Evolutionary conservation across 2,329 filamentous ascomycete species (phyloP).

Genomic region (Chaetomium sp.): DNA sequence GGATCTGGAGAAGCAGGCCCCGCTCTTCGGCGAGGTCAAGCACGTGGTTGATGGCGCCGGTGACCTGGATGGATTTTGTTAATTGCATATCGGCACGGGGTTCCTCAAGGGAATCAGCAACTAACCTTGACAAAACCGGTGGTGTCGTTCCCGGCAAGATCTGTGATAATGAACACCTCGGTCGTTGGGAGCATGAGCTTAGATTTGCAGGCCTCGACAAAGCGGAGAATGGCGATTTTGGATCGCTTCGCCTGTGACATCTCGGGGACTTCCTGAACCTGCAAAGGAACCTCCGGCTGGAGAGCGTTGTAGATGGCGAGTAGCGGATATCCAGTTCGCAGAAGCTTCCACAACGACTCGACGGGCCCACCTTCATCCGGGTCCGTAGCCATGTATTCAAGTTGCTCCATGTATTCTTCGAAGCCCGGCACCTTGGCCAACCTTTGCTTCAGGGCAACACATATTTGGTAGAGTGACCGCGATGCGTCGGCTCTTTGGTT

Average conservation of each 20-base stretch:
- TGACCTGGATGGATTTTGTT: constrained; percentile 51
- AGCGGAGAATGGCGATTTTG: constrained; percentile 86
- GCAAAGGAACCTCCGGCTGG: constrained; percentile 61
- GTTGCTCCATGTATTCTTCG: constrained; percentile 63
- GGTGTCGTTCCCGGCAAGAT: constrained; percentile 89
- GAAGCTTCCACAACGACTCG: constrained; percentile 80
- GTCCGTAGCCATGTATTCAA: constrained; percentile 59
- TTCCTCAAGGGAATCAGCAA: not conserved
- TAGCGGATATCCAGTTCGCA: constrained; percentile 77
- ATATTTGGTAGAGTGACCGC: constrained; percentile 91
- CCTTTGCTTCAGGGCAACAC: constrained; percentile 74
- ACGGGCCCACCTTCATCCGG: constrained; percentile 67
- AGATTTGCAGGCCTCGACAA: constrained; percentile 80
- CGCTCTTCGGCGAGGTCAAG: constrained; percentile 77
- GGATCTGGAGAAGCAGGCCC: constrained; percentile 61
- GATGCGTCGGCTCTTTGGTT: constrained; percentile 93
- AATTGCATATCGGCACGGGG: not conserved
- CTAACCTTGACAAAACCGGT: constrained; percentile 90
- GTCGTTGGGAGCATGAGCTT: constrained; percentile 72
- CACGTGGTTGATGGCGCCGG: constrained; percentile 85
- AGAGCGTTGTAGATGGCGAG: constrained; percentile 85
- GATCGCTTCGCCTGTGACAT: constrained; percentile 63
- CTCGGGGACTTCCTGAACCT: constrained; percentile 54
- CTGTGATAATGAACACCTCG: constrained; percentile 81
- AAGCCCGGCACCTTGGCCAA: constrained; percentile 80